Conservation (phyloP, 331 rosid genomes). For the Acacia concinna region DNA sequence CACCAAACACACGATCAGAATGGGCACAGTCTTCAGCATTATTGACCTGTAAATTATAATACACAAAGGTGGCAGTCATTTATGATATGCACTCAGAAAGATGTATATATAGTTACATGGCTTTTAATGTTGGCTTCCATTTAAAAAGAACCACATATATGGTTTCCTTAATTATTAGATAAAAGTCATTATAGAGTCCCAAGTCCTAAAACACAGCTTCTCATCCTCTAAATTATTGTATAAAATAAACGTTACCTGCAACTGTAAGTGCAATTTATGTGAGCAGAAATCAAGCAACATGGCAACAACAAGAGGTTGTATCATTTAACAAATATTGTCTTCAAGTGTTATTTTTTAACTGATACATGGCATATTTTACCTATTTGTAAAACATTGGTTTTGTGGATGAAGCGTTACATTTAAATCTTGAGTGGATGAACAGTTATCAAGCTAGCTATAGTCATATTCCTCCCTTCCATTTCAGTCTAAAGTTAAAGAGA, state of each 20-base stretch:
- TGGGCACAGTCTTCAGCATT: conserved; percentile 51
- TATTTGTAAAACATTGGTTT: neutral
- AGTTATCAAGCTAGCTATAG: neutral
- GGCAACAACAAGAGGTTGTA: neutral
- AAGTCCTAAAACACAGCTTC: no score
- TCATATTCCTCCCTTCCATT: neutral
- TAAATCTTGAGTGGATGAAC: neutral
- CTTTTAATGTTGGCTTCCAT: no score
- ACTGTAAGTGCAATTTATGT: neutral
- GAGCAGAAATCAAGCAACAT: neutral
- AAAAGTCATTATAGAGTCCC: no score
- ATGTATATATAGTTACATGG: neutral
- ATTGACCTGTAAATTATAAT: conserved; percentile 39
- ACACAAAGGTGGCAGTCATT: neutral
- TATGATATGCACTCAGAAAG: neutral
- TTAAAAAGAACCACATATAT: no score
- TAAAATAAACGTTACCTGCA: neutral
- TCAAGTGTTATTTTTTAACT: neutral
- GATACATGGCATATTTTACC: neutral
- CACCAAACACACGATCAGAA: conserved; percentile 47
- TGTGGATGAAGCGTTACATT: neutral
- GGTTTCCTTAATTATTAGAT: no score
- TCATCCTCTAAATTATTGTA: no score
- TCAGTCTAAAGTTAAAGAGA: neutral
- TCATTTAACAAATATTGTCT: neutral